Conservation (phyloP, 2,329 filamentous ascomycete genomes). For the Epichloe baconii region DNA sequence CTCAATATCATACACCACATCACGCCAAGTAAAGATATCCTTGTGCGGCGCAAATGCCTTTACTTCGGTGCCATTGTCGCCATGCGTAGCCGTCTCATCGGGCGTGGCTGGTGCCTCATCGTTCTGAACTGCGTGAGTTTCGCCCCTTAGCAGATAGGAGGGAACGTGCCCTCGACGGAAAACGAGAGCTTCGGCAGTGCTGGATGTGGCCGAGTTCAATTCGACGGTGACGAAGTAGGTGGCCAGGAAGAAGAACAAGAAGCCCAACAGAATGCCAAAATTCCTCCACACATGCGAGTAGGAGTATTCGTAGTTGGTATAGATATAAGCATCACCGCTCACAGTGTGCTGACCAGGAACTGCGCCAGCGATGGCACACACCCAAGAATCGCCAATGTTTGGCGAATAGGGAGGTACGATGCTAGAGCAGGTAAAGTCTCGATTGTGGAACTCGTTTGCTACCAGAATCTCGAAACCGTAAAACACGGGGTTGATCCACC, state of each 20-base stretch:
- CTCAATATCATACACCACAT: conserved; percentile 58
- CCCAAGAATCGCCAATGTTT: conserved; percentile 31
- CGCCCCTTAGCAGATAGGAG: conserved; percentile 21
- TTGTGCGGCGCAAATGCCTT: conserved; percentile 29
- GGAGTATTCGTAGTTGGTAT: conserved; percentile 40
- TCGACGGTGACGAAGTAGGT: conserved; percentile 53
- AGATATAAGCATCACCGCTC: conserved; percentile 48
- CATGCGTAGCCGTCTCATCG: conserved; percentile 5
- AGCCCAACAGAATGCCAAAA: conserved; percentile 52
- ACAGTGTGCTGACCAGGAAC: conserved; percentile 39
- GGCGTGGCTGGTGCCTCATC: conserved; percentile 17
- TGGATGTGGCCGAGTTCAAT: conserved; percentile 48
- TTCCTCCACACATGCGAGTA: conserved; percentile 52
- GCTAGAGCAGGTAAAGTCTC: conserved; percentile 40
- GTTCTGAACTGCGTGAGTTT: conserved; percentile 16
- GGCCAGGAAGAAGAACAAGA: conserved; percentile 49
- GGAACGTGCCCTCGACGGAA: conserved; percentile 46
- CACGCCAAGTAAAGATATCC: conserved; percentile 63
- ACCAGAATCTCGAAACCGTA: conserved; percentile 64
- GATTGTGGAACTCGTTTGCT: conserved; percentile 57
- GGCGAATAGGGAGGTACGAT: conserved; percentile 34
- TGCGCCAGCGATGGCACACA: conserved; percentile 41
- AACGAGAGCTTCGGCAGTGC: conserved; percentile 56
- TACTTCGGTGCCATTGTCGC: conserved; percentile 10
- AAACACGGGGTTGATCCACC: conserved; percentile 59